Base-by-base conservation (phyloP, 257 asterid species). In the Penstemon davidsonii region DNA sequence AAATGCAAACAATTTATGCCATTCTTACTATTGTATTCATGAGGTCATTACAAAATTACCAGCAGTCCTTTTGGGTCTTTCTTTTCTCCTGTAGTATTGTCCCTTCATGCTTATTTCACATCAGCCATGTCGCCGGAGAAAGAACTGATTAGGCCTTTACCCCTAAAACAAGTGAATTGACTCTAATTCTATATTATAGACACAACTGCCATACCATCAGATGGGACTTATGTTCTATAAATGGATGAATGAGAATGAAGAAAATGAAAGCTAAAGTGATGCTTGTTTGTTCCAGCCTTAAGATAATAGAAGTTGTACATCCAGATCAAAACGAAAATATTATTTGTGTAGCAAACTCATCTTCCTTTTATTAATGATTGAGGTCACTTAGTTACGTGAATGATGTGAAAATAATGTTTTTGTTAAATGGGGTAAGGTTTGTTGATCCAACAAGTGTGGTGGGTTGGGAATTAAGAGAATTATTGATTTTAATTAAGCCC, bases 251-350 rank as follows among this genome's bases (percentile, higher is more conserved):
- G 56, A 18, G 64, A 68, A 12, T 41, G 39, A 61, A 42, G 53
- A 55, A 47, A 63, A 56, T 62, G 56, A 36, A 63, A 58, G 45
- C 54, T 71, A 55, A 55, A 72, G 41, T 38, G 50, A 45, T 7
- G 50, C 33, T 40, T 51, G 64, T 52, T 58, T 59, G 41, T 68
- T 15, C 38, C 38, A 54, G 68, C 64, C 55, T 50, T 50, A 55
- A 47, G 63, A 51, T 52, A 55, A 50, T n/a, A 65, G n/a, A 49
- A 49, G 55, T 52, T 44, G 50, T 41, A 55, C 64, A 55, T 56
- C 19, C 52, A 56, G 67, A 41, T 8, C 55, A 42, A 63, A 55
- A 75, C 37, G 66, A 57, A 55, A 43, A 46, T 54, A 18, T 40
- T 53, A 25, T 10, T 69, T 54, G 40, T 50, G 52, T 59, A 40